These are phyloP conservation scores for Penicillium sp. DNA, from an alignment of 2,329 filamentous ascomycete genomes.

Conservation along the genomic window DNA sequence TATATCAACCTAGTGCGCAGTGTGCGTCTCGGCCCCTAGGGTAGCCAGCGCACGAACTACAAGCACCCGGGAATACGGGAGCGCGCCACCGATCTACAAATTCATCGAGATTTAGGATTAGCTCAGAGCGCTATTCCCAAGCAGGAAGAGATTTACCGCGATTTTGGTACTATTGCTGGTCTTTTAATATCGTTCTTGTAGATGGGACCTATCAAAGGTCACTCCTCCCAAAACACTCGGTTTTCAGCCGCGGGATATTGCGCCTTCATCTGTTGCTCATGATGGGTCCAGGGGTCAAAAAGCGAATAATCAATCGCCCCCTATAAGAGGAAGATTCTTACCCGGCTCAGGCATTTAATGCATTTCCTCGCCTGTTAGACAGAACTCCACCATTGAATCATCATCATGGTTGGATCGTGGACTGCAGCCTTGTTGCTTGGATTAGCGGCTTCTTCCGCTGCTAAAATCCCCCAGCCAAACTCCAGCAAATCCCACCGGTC, in stretches of 20 bases:
- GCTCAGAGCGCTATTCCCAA: background rate
- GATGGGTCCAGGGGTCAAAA: background rate
- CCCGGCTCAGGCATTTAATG: background rate
- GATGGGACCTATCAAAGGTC: background rate
- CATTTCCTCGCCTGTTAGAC: background rate
- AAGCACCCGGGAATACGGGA: background rate
- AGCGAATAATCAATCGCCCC: background rate
- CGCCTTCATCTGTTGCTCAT: background rate
- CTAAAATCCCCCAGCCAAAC: background rate
- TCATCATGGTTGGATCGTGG: background rate
- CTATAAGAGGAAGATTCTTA: background rate
- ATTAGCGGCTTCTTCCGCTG: background rate
- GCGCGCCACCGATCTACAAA: background rate
- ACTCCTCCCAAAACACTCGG: background rate
- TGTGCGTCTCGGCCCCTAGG: too few species aligned
- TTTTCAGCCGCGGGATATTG: background rate
- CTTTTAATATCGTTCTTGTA: background rate
- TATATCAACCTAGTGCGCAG: too few species aligned
- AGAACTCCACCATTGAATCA: background rate
- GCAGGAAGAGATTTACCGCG: background rate
- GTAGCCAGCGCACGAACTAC: too few species aligned
- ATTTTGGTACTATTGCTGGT: background rate
- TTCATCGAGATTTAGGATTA: background rate
- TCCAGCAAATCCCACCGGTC: background rate
- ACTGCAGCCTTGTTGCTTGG: background rate